Conservation (phyloP, 1,284 basidiomycete genomes). For the Ceratorhiza oryzae-sativae region DNA sequence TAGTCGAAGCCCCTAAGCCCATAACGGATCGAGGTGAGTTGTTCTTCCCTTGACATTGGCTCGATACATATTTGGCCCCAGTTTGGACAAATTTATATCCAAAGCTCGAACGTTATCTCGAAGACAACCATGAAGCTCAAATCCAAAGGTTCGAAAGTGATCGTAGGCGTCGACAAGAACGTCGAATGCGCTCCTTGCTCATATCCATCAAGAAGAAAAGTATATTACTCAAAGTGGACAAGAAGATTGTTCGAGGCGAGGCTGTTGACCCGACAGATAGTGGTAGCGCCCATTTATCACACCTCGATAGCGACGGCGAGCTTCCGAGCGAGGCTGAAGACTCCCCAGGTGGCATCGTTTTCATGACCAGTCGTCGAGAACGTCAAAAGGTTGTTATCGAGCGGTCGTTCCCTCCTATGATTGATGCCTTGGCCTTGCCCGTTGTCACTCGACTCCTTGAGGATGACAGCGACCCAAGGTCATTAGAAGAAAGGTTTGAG, state of each 20-base stretch:
- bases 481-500: not conserved
- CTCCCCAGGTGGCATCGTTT: not conserved
- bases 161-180: not conserved
- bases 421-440: not conserved
- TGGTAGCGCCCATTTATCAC: not conserved
- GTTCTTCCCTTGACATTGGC: not conserved
- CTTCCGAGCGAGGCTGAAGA: not conserved
- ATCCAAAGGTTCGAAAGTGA: not conserved
- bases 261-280: not conserved
- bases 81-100: constrained; percentile 10
- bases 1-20: not conserved
- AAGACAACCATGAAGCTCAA: not conserved
- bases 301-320: not conserved
- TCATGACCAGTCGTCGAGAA: not conserved
- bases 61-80: not conserved
- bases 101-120: not conserved
- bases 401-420: not conserved
- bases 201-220: not conserved
- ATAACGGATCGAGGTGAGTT: not conserved
- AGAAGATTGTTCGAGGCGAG: not conserved
- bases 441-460: not conserved
- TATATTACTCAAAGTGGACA: not conserved
- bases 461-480: not conserved
- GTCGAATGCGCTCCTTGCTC: not conserved
- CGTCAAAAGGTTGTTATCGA: not conserved